Conservation (phyloP, 345 rosid genomes). For the Bretschneidera sinensis region DNA sequence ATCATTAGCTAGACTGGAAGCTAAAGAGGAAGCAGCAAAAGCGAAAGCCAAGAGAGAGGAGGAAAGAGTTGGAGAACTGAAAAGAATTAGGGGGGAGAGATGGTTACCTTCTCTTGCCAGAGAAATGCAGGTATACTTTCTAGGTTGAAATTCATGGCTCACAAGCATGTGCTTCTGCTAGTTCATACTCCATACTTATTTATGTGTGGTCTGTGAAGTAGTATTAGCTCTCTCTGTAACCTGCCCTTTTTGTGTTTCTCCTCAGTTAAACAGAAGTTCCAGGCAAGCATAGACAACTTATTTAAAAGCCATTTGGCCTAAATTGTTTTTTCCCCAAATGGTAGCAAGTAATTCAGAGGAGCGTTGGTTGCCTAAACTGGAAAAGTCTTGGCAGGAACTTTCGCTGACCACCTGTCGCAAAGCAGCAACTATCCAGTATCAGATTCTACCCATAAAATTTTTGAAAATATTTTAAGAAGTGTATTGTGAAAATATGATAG, state of each 20-base stretch:
- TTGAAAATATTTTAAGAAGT: not conserved
- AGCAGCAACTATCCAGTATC: not conserved
- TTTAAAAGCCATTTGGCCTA: not conserved
- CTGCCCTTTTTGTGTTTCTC: not conserved
- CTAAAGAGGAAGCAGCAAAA: constrained; percentile 56
- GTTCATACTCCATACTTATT: not conserved
- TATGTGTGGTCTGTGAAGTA: not conserved
- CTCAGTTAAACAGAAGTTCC: constrained; percentile 15
- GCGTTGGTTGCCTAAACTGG: not conserved
- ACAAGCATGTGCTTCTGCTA: not conserved
- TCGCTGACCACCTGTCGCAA: not conserved
- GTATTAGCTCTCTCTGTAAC: not conserved
- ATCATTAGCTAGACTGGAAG: constrained; percentile 54
- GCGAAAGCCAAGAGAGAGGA: constrained; percentile 77
- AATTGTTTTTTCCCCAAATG: not conserved
- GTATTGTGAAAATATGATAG: not conserved
- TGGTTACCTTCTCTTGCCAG: constrained; percentile 82
- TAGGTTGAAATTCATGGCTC: constrained; percentile 4
- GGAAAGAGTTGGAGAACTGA: constrained; percentile 68
- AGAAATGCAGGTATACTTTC: constrained; percentile 37
- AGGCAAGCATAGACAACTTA: constrained; percentile 9
- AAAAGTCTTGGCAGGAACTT: not conserved
- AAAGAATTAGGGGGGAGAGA: constrained; percentile 68
- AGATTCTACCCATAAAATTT: too few relatives aligned
- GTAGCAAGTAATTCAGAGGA: not conserved